A percentile compares a stretch with the other conserved stretches of the same genome.
Conservation (phyloP, 2,329 filamentous ascomycete genomes). For the Dryadomyces sulphureus region DNA sequence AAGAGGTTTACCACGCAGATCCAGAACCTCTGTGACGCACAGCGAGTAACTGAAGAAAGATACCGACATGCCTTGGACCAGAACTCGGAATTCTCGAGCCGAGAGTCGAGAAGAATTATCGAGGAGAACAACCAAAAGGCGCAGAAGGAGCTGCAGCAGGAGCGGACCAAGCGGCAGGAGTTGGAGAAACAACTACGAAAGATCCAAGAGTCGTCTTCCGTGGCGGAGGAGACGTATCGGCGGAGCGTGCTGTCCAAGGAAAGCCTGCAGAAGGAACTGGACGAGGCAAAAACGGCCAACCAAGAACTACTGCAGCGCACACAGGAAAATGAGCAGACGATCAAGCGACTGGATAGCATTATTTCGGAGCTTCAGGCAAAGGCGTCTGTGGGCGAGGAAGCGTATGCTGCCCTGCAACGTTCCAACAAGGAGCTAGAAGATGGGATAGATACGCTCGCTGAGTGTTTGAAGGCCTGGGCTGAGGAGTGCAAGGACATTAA, state of each 20-base stretch:
- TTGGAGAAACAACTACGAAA: constrained; percentile 8
- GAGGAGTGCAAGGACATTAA: constrained; percentile 6
- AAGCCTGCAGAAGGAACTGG: constrained; percentile 4
- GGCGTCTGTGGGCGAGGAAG: constrained; percentile 5
- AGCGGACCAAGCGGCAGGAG: constrained; percentile 5
- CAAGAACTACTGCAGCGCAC: background rate
- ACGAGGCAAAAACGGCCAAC: background rate
- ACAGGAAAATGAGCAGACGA: background rate
- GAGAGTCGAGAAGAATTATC: constrained; percentile 2
- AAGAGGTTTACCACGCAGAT: constrained; percentile 2
- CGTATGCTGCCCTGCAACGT: background rate
- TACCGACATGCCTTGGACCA: constrained; percentile 5
- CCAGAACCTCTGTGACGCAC: constrained; percentile 1
- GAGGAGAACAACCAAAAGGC: constrained; percentile 5
- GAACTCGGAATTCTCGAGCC: constrained; percentile 1
- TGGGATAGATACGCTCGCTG: constrained; percentile 2
- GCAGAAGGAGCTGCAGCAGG: constrained; percentile 7
- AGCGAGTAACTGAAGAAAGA: constrained; percentile 5
- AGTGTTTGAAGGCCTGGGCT: constrained; percentile 6
- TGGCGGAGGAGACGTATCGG: constrained; percentile 6
- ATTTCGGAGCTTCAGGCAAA: constrained; percentile 5
- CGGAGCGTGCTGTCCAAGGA: background rate
- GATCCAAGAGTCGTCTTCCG: constrained; percentile 2
- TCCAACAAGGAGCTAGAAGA: constrained; percentile 5
- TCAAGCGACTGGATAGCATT: background rate